Percentiles rank a stretch among this genome's conserved stretches.
Conservation (phyloP, 495 filamentous ascomycete species). For the Chaetomium fimeti region DNA sequence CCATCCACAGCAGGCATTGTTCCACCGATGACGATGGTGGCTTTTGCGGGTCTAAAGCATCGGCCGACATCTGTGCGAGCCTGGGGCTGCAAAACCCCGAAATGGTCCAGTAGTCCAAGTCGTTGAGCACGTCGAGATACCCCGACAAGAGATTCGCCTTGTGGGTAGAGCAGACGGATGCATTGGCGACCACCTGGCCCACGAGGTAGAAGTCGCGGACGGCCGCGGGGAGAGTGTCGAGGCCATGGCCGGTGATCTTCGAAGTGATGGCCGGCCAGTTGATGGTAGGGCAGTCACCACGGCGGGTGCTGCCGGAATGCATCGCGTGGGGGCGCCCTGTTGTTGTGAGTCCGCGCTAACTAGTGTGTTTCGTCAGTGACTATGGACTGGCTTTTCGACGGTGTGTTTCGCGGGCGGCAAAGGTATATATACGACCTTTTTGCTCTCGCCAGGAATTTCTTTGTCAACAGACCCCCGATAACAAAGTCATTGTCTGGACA, state of each 20-base stretch:
- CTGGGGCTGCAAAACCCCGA: background rate
- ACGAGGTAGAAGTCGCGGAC: background rate
- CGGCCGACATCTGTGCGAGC: too few species aligned
- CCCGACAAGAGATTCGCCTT: background rate
- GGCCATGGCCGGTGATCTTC: background rate
- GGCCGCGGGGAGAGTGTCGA: background rate
- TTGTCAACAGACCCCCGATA: too few species aligned
- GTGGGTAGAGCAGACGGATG: background rate
- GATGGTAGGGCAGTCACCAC: background rate
- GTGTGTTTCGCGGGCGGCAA: too few species aligned
- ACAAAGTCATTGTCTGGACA: too few species aligned
- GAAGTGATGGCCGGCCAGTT: background rate
- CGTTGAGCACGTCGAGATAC: background rate
- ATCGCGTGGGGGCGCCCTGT: background rate
- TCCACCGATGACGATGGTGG: background rate
- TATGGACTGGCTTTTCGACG: too few species aligned
- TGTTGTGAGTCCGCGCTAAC: background rate
- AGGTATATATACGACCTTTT: too few species aligned
- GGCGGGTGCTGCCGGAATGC: background rate
- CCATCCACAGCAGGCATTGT: background rate
- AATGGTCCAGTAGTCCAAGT: background rate
- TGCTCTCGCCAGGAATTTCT: too few species aligned
- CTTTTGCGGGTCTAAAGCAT: too few species aligned
- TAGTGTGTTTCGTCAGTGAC: background rate
- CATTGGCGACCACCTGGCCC: background rate